These are phyloP conservation scores for Papiliotrema terrestris DNA, from an alignment of 1,284 basidiomycete genomes.

Conservation along the genomic window DNA sequence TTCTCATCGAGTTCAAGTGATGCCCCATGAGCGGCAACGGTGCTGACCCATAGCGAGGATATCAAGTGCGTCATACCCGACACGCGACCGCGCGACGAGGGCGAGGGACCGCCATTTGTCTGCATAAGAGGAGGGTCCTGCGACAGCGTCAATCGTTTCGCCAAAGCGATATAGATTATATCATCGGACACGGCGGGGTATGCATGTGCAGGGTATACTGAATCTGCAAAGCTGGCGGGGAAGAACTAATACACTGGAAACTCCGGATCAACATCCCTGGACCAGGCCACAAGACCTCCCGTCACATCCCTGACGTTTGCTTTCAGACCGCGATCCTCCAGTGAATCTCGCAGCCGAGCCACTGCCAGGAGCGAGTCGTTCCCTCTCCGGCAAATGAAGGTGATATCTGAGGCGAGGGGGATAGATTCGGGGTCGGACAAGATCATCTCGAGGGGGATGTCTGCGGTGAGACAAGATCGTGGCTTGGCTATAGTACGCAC, in stretches of 20 bases:
- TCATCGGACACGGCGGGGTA: constrained; percentile 6
- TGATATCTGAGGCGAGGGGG: constrained; percentile 40
- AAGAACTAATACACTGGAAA: constrained; percentile 70
- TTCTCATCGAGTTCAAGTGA: too few relatives aligned
- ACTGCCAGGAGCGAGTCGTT: constrained; percentile 92
- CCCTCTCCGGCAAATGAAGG: constrained; percentile 79
- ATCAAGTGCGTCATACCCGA: constrained; percentile 44
- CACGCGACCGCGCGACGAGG: constrained; percentile 37
- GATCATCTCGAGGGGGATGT: constrained; percentile 39
- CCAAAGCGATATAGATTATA: constrained; percentile 34
- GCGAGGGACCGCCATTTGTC: constrained; percentile 45
- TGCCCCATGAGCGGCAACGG: too few relatives aligned
- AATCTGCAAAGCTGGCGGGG: neutral
- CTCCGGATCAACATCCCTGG: constrained; percentile 61
- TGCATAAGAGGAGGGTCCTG: constrained; percentile 35
- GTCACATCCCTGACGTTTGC: constrained; percentile 20
- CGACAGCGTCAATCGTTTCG: constrained; percentile 24
- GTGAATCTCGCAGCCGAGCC: constrained; percentile 54
- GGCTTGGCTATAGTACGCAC: constrained; percentile 55
- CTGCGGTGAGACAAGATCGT: constrained; percentile 17
- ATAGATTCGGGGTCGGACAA: constrained; percentile 24
- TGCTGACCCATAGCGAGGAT: constrained; percentile 32
- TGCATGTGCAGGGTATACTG: constrained; percentile 4
- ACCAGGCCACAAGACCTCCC: constrained; percentile 76
- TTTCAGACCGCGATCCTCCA: neutral